Percentiles rank a stretch among this genome's conserved stretches.
Evolutionary conservation across 495 filamentous ascomycete genomes (phyloP).

Genomic region (Parachaetomium inaequale): DNA sequence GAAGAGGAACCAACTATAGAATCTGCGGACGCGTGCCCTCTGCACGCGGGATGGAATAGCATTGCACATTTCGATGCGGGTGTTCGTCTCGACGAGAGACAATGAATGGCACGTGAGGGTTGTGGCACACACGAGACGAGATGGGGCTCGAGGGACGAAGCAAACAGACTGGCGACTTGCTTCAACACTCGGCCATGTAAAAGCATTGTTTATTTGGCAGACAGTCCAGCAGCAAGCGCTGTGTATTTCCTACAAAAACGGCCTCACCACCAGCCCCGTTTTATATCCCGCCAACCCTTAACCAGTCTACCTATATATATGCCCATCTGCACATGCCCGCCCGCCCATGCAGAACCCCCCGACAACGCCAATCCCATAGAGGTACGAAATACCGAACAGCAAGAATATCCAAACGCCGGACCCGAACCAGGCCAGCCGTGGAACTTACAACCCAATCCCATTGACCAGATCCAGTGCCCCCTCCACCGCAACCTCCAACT

Average conservation of each 20-base stretch:
- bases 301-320: not conserved
- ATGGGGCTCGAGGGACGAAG: too few species aligned
- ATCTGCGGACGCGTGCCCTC: not conserved
- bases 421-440: not conserved
- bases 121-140: too few species aligned
- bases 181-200: too few species aligned
- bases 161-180: too few species aligned
- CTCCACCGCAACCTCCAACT: conserved; percentile 66
- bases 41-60: not conserved
- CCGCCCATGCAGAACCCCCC: not conserved
- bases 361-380: not conserved
- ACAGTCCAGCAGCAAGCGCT: not conserved
- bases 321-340: not conserved
- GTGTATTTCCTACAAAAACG: not conserved
- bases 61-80: conserved; percentile 14
- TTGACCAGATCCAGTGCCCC: conserved; percentile 65
- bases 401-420: not conserved
- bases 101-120: not conserved
- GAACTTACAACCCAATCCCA: conserved; percentile 33
- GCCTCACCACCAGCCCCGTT: not conserved
- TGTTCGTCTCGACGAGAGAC: too few species aligned
- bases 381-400: not conserved
- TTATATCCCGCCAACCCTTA: not conserved
- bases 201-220: too few species aligned
- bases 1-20: not conserved